Conservation (phyloP, 2,329 filamentous ascomycete species). For the Alternaria arbusti region DNA sequence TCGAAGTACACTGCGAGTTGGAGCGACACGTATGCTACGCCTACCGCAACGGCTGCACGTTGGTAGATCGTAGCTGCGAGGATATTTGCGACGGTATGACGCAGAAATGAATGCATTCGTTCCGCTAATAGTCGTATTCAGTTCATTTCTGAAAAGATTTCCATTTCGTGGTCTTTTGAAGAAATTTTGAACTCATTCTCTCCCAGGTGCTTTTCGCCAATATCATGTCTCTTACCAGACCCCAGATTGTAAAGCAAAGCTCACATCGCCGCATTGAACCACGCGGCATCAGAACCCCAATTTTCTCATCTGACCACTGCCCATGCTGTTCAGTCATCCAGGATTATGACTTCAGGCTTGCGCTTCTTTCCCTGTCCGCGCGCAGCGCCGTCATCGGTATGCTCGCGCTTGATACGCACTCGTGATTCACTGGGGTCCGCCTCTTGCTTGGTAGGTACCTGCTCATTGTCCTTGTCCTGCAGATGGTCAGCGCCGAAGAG, state of each 20-base stretch:
- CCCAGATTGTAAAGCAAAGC: too few relatives aligned
- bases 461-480: neutral
- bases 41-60: constrained; percentile 11
- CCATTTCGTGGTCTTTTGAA: neutral
- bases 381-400: neutral
- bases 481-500: neutral
- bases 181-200: too few relatives aligned
- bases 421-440: too few relatives aligned
- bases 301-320: rapidly evolving
- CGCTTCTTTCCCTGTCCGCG: neutral
- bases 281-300: neutral
- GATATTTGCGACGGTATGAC: neutral
- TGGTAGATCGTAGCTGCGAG: constrained; percentile 6
- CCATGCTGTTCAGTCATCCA: neutral
- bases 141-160: too few relatives aligned
- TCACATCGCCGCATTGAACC: neutral
- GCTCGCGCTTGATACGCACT: neutral
- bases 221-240: neutral
- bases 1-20: constrained; percentile 30
- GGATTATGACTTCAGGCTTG: constrained; percentile 6
- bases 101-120: neutral
- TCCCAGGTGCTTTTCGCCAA: too few relatives aligned
- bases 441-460: neutral
- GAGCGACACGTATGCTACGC: constrained; percentile 22
- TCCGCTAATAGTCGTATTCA: rapidly evolving